phyloP scores from a whole-genome alignment of 176 grass and related monocot genomes.

The Phoenix roebelenii region DNA sequence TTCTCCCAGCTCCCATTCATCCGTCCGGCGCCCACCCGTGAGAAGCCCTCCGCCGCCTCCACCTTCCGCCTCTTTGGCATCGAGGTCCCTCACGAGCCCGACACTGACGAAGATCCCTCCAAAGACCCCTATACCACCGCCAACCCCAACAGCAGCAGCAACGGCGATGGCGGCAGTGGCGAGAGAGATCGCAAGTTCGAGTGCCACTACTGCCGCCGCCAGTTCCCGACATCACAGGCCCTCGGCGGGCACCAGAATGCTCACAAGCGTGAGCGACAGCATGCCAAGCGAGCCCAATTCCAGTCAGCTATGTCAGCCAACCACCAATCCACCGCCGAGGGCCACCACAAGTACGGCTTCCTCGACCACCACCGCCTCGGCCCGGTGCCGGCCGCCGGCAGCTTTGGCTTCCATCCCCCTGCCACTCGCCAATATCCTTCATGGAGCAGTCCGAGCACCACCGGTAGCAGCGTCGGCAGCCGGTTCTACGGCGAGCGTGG shows the following conservation, averaged over 20 bases:
- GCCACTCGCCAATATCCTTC: constrained; percentile 16
- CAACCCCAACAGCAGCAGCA: too few relatives aligned
- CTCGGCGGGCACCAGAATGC: constrained; percentile 49
- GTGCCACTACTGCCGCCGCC: constrained; percentile 88
- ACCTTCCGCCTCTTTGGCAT: constrained; percentile 65
- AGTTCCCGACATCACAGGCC: constrained; percentile 69
- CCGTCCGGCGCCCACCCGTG: constrained; percentile 12
- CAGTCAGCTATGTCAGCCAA: constrained; percentile 58
- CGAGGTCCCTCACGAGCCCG: constrained; percentile 38
- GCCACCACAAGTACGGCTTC: constrained; percentile 26
- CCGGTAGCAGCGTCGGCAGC: background rate
- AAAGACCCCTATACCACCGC: constrained; percentile 5
- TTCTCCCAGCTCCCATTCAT: constrained; percentile 80
- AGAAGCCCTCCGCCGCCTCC: constrained; percentile 14
- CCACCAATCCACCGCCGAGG: constrained; percentile 7
- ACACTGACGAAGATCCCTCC: constrained; percentile 5
- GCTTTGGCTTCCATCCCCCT: constrained; percentile 10
- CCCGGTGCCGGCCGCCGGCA: constrained; percentile 22
- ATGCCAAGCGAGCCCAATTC: constrained; percentile 60
- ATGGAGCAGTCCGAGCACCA: constrained; percentile 10
- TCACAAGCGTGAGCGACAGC: constrained; percentile 53
- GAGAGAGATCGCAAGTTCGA: constrained; percentile 36
- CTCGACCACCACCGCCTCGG: constrained; percentile 32
- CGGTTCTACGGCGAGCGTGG: constrained; percentile 48
- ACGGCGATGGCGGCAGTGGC: background rate